Base-by-base conservation (phyloP, 768 basidiomycete genomes). In the Porphyrellus cyaneotinctus region DNA sequence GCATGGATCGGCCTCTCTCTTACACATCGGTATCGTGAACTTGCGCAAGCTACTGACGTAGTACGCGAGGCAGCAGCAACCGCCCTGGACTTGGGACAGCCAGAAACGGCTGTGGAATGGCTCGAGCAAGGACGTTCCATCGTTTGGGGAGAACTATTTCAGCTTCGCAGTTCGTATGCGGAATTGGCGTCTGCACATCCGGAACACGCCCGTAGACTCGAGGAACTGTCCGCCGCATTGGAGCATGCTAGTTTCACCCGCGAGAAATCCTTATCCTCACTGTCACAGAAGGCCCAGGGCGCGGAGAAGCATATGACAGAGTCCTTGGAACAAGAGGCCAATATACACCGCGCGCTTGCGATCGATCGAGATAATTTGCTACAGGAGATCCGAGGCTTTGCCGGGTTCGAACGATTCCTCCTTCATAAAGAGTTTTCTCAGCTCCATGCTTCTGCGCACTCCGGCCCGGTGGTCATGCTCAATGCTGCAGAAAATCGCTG, bases 401-500 rank as follows among this genome's bases (percentile, higher is more conserved):
- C 43, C 2, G 43, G 30, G 20, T 32, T 44, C 20, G 39, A 44
- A 30, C 18, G 15, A 22, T 31, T 44, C 15, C 30, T 22, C 3
- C n/a, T 30, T 6, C 17, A 43, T 4, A 30, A 43, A 24, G 23
- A 26, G 24, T 43, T 28, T n/a, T 43, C 24, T 43, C 24, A 17
- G 17, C 41, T 43, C 15, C 41, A 14, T n/a, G 48, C 48, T 41
- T 39, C 38, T 1, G 48, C 48, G 12, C 48, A 49, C 28, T 38
- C 35, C 7, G 47, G 47, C 18, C 47, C 47, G 14, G 36, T 48
- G 8, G 46, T 47, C 24, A 36, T 47, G 3, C 31, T 23, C 7
- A 50, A 42, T 26, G 49, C 41, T 7, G 23, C 49, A 10, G 18
- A 47, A 18, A 41, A 22, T 15, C 59, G 71, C n/a, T 74, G 71